Evolutionary conservation across 1,284 basidiomycete genomes (phyloP).

Genomic region (Cryptococcus sp.): DNA sequence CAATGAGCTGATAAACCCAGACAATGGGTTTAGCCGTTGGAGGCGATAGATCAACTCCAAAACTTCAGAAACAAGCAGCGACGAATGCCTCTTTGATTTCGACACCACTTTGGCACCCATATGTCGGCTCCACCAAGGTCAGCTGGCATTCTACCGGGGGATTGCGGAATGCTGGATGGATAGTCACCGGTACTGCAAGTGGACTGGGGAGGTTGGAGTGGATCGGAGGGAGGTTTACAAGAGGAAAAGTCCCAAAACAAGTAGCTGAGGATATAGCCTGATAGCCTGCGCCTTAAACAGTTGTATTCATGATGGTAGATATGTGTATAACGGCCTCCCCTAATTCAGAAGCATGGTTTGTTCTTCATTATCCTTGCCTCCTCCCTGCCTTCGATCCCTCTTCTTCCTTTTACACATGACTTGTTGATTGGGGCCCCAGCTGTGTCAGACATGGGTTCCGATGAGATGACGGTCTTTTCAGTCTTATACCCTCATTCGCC

Average conservation of each 20-base stretch:
- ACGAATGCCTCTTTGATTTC: conserved; percentile 18
- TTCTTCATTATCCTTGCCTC: too few relatives aligned
- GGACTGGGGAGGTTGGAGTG: conserved; percentile 80
- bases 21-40: not conserved
- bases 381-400: too few relatives aligned
- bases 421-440: too few relatives aligned
- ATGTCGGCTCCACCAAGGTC: conserved; percentile 69
- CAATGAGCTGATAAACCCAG: not conserved
- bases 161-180: conserved; percentile 59
- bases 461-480: too few relatives aligned
- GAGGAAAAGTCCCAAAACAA: too few relatives aligned
- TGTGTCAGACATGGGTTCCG: too few relatives aligned
- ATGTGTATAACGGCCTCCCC: not conserved
- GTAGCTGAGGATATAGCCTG: too few relatives aligned
- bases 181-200: conserved; percentile 73
- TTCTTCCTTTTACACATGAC: too few relatives aligned
- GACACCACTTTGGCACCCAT: conserved; percentile 65
- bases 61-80: not conserved
- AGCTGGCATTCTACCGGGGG: conserved; percentile 74
- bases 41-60: conserved; percentile 6
- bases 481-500: too few relatives aligned
- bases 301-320: too few relatives aligned
- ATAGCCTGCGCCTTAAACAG: too few relatives aligned
- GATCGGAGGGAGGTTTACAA: conserved; percentile 57
- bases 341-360: too few relatives aligned